phyloP scores from a whole-genome alignment of 139 green algal species.

The Micractinium conductrix region DNA sequence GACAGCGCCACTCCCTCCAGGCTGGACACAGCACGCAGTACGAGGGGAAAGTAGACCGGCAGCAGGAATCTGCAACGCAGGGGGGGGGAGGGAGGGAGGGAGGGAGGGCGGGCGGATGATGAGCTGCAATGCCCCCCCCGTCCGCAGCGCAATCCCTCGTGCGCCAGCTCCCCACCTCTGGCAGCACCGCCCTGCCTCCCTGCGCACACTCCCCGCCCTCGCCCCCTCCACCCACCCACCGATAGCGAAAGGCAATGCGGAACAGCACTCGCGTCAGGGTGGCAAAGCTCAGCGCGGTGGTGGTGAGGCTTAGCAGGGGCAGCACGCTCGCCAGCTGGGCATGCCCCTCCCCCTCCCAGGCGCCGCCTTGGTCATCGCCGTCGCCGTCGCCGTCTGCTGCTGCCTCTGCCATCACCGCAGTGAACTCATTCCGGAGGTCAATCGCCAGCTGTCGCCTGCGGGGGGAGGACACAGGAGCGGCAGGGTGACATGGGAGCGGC shows the following conservation, averaged over 20 bases:
- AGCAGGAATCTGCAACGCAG: conserved; percentile 64
- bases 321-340: conserved; percentile 25
- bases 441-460: conserved; percentile 85
- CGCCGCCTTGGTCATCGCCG: background rate
- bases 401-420: conserved; percentile 22
- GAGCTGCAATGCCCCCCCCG: no score
- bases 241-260: conserved; percentile 91
- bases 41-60: conserved; percentile 95
- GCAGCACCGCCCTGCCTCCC: background rate
- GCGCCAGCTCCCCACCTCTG: background rate
- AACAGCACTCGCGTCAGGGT: conserved; percentile 93
- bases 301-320: conserved; percentile 45
- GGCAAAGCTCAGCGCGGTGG: conserved; percentile 92
- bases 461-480: conserved; percentile 52
- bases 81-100: background rate
- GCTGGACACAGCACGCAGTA: conserved; percentile 92
- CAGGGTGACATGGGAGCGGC: background rate
- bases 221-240: background rate
- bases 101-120: background rate
- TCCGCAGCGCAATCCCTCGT: background rate
- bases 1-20: conserved; percentile 89
- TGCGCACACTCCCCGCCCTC: no score
- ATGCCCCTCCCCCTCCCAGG: no score
- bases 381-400: background rate
- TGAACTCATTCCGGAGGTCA: conserved; percentile 47